A percentile compares a stretch with the other conserved stretches of the same genome.
Evolutionary conservation across 805 yeast genomes (phyloP).

Genomic region (Scheffersomyces coipomensis): DNA sequence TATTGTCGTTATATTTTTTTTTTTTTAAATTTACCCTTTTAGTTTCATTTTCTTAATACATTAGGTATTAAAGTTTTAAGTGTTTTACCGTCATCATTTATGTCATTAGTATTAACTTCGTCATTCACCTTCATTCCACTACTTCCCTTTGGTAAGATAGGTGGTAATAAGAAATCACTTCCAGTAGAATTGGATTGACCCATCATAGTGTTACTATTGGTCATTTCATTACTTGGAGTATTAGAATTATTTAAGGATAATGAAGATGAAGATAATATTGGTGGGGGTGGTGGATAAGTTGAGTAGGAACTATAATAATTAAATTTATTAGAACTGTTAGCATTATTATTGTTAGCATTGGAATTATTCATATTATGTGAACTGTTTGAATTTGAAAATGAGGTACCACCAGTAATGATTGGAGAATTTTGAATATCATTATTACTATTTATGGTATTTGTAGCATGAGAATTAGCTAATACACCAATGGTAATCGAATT

Average conservation of each 20-base stretch:
- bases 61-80: slow-evolving; percentile 1
- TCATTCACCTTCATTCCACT: background rate
- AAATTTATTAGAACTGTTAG: background rate
- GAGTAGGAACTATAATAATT: slow-evolving; percentile 5
- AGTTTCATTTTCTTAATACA: slow-evolving; percentile 1
- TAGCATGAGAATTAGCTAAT: slow-evolving; percentile 6
- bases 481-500: slow-evolving; percentile 20
- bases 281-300: slow-evolving; percentile 12
- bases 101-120: background rate
- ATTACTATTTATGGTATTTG: background rate
- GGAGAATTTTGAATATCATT: slow-evolving; percentile 4
- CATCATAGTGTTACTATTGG: too few species aligned
- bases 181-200: background rate
- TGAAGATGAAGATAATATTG: slow-evolving; percentile 7
- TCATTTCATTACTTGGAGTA: background rate
- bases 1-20: too few species aligned
- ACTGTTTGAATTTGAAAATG: background rate
- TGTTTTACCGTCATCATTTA: background rate
- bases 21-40: too few species aligned
- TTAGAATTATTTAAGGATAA: background rate
- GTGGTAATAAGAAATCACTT: slow-evolving; percentile 11
- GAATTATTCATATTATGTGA: background rate
- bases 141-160: slow-evolving; percentile 7
- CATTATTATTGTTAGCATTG: background rate
- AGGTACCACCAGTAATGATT: background rate